Base-by-base conservation (phyloP, 768 basidiomycete species). In the Arthromyces matolae region DNA sequence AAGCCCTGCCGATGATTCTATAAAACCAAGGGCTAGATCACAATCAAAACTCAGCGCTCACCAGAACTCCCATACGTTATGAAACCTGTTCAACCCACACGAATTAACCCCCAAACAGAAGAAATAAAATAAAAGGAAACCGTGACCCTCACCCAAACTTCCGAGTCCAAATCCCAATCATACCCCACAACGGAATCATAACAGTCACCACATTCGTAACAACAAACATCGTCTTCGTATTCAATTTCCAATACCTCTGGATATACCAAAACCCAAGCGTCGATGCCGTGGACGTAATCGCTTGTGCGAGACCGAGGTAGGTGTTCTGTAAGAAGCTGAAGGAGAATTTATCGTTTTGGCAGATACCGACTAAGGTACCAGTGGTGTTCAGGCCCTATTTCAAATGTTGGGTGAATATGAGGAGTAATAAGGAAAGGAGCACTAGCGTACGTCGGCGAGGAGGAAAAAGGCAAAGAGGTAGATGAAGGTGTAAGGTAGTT, bases 41-140 rank as follows among this genome's bases (percentile, higher is more conserved):
- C 18, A n/a, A 3, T 32, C 18, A 8, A 14, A 4, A 23, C 12
- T 32, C 9, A 2, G 16, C 13, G 47, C 68, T 40, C 56, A 84
- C 88, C 90, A 94, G 67, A 93, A 93, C 57, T 93, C 90, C 89
- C 89, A 91, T 12, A 58, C 76, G 49, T 89, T 87, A 60, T 90
- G 89, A 66, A 87, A 89, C 1, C 79, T 81, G n/a, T n/a, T n/a
- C n/a, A n/a, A n/a, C n/a, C n/a, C n/a, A n/a, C n/a, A n/a, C n/a
- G n/a, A n/a, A n/a, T n/a, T n/a, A n/a, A n/a, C n/a, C n/a, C n/a
- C n/a, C n/a, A n/a, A n/a, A n/a, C n/a, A n/a, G n/a, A n/a, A n/a
- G n/a, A n/a, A n/a, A n/a, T n/a, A n/a, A n/a, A n/a, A n/a, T n/a
- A n/a, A n/a, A n/a, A n/a, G n/a, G n/a, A n/a, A n/a, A n/a, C n/a